A percentile compares a stretch with the other conserved stretches of the same genome.
Evolutionary conservation across 192 early-diverging fungal species (phyloP).

Genomic region (Pilaira anomala): DNA sequence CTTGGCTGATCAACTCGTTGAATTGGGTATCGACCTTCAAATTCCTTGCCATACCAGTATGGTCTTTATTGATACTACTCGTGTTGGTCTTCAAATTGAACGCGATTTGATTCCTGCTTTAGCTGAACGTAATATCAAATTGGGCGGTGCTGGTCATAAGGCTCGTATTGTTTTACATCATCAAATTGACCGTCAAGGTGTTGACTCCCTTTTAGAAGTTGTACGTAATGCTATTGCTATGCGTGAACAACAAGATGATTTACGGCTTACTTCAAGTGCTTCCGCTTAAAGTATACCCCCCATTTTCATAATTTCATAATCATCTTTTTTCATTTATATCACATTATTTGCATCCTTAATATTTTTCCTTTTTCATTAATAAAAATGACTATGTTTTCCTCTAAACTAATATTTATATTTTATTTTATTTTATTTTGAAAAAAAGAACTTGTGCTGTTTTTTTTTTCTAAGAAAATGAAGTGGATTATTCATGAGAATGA

Average conservation of each 20-base stretch:
- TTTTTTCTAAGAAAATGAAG: too few relatives aligned
- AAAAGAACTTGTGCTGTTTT: too few relatives aligned
- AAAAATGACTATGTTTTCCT: too few relatives aligned
- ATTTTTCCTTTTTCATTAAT: too few relatives aligned
- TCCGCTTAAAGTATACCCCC: conserved; percentile 7
- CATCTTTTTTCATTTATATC: too few relatives aligned
- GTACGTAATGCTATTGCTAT: conserved; percentile 14
- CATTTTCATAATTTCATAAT: too few relatives aligned
- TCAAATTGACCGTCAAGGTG: conserved; percentile 55
- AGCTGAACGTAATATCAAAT: conserved; percentile 49
- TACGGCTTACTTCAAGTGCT: conserved; percentile 13
- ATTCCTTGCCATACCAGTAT: conserved; percentile 85
- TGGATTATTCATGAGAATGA: too few relatives aligned
- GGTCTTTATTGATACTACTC: conserved; percentile 65
- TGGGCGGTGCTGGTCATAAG: conserved; percentile 46
- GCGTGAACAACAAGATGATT: conserved; percentile 7
- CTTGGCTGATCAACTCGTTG: conserved; percentile 57
- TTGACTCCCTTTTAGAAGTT: conserved; percentile 47
- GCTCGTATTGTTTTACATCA: conserved; percentile 70
- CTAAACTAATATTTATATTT: too few relatives aligned
- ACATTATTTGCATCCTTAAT: too few relatives aligned
- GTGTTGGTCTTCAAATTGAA: conserved; percentile 46
- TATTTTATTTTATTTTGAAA: too few relatives aligned
- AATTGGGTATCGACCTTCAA: conserved; percentile 61
- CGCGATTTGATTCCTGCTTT: conserved; percentile 43